Evolutionary conservation across 2,329 filamentous ascomycete genomes (phyloP), one percentile per base, ranked within the genome.

Genomic region (Claviceps pazoutovae): DNA sequence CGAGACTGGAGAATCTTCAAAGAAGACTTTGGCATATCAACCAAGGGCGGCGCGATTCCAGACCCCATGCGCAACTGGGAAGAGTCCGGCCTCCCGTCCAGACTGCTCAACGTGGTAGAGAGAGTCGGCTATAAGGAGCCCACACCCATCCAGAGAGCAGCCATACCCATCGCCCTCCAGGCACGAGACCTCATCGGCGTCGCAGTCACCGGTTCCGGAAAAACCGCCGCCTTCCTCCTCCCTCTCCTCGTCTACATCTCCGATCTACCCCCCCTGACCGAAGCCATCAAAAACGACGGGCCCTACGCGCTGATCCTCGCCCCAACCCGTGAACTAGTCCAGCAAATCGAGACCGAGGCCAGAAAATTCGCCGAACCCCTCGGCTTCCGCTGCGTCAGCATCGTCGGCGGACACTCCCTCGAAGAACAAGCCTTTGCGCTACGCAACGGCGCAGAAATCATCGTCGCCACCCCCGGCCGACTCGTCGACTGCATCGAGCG

Each of bases 1-100:
- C 79, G 93, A 65, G 93, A 98, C 68, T 98, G 93, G 93, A 87
- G 93, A 64, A 97, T 98, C 60, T 96, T 98, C 81, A 98, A 97
- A 70, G 93, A 97, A 67, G 90, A 98, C 68, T 97, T 95, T 71
- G 94, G 93, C 60, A 98, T 98, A 64, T 78, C 84, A 42, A 96
- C 89, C 8, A 97, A 95, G 67, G 93, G 93, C 53, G 91, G 91
- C 44, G 77, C 78, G 26, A 88, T 97, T 52, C 93, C 93, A 1
- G 91, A 97, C 61, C 93, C 93, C 0, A 97, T 98, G 90, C 88
- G 93, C 48, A 88, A 76, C 59, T 98, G 93, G 93, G 65, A 78
- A 46, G 93, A 98, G 67, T 95, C 90, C 3, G 76, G 76, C 5
- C 74, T 98, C 41, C 90, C 93, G 3, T 76, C 79, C 54, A 77